A percentile compares a stretch with the other conserved stretches of the same genome.
Evolutionary conservation across 495 filamentous ascomycete genomes (phyloP).

Genomic region (Hypomontagnella monticulosa): DNA sequence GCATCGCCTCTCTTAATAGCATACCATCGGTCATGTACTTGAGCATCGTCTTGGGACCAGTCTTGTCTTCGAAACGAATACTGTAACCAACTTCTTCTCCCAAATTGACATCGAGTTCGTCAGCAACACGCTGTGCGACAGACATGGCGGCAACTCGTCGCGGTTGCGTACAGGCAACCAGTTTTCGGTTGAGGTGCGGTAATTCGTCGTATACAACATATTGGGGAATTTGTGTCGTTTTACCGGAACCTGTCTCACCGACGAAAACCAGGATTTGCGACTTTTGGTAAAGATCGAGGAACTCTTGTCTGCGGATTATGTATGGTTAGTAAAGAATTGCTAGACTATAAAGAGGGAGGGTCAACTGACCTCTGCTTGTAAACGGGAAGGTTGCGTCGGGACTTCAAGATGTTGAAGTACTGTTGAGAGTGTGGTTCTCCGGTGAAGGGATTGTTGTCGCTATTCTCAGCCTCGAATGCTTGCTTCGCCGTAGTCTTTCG

Average conservation of each 20-base stretch:
- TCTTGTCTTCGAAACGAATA: constrained; percentile 98
- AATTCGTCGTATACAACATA: constrained; percentile 98
- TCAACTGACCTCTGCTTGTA: constrained; percentile 78
- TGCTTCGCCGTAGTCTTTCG: constrained; percentile 83
- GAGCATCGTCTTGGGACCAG: constrained; percentile 85
- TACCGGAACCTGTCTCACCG: constrained; percentile 98
- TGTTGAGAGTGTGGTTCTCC: constrained; percentile 75
- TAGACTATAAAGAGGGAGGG: background rate
- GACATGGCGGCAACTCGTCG: constrained; percentile 99
- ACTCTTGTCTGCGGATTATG: constrained; percentile 78
- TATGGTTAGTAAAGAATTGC: constrained; percentile 9
- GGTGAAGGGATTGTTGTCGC: constrained; percentile 86
- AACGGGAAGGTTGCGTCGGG: constrained; percentile 86
- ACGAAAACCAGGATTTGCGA: constrained; percentile 97
- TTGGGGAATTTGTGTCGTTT: constrained; percentile 98
- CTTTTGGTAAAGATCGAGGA: constrained; percentile 89
- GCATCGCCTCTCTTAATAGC: constrained; percentile 97
- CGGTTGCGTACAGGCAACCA: constrained; percentile 97
- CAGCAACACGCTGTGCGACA: constrained; percentile 96
- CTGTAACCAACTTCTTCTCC: constrained; percentile 98
- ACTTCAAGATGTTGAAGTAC: constrained; percentile 89
- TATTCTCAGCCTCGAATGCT: constrained; percentile 79
- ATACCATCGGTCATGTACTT: constrained; percentile 99
- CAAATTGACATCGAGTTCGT: constrained; percentile 93
- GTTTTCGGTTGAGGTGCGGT: constrained; percentile 81